Conservation (phyloP, 2,329 filamentous ascomycete species). For the Neonectria magnoliae region DNA sequence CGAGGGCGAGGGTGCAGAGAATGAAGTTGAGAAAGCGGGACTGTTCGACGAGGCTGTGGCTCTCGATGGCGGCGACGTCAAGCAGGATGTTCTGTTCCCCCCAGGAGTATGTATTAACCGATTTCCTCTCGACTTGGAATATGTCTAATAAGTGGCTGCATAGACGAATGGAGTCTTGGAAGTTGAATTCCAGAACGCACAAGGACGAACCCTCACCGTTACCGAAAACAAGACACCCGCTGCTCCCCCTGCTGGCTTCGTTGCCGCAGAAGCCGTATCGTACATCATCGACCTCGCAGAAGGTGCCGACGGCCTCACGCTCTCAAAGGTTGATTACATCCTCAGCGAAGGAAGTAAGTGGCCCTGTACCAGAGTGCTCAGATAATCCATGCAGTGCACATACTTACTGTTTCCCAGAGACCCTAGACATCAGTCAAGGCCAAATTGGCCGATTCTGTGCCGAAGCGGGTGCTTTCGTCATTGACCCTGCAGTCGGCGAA, state of each 20-base stretch:
- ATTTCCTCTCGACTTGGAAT: too few species aligned
- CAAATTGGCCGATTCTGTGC: constrained; percentile 49
- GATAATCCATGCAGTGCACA: not conserved
- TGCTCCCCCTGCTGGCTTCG: constrained; percentile 49
- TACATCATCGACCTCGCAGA: constrained; percentile 49
- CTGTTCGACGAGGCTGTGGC: constrained; percentile 44
- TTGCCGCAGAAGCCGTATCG: constrained; percentile 49
- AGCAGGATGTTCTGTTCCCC: constrained; percentile 48
- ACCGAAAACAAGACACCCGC: constrained; percentile 46
- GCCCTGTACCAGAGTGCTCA: too few species aligned
- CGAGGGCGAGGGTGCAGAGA: constrained; percentile 30
- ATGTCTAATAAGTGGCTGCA: not conserved
- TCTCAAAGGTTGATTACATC: constrained; percentile 54
- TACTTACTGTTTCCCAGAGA: constrained; percentile 30
- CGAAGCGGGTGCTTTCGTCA: constrained; percentile 49
- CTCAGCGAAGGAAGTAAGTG: constrained; percentile 46
- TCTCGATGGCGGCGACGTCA: constrained; percentile 42
- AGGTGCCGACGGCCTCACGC: constrained; percentile 45
- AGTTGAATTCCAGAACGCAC: constrained; percentile 51
- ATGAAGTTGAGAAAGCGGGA: constrained; percentile 46
- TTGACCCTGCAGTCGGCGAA: constrained; percentile 41
- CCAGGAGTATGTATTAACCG: constrained; percentile 42
- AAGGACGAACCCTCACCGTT: constrained; percentile 51
- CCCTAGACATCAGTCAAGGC: constrained; percentile 49
- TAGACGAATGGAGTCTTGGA: constrained; percentile 49